phyloP scores from a whole-genome alignment of 768 basidiomycete species.

The Tricholoma hemisulphureum region DNA sequence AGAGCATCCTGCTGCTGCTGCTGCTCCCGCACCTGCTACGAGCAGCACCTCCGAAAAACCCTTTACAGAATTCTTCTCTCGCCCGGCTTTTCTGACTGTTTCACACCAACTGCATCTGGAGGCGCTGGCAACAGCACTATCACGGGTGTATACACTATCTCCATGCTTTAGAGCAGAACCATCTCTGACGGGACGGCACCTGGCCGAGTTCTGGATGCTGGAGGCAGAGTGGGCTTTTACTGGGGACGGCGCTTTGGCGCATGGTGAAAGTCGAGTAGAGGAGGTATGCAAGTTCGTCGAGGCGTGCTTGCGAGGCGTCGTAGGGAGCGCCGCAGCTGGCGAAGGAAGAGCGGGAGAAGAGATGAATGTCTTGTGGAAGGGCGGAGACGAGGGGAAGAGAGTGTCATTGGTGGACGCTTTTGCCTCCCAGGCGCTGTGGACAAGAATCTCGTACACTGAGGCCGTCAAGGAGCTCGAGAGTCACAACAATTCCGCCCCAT shows the following conservation, averaged over 20 bases:
- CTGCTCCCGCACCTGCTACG: conserved; percentile 11
- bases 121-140: conserved; percentile 71
- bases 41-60: conserved; percentile 6
- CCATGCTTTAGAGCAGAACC: conserved; percentile 95
- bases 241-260: neutral
- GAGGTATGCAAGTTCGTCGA: conserved; percentile 43
- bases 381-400: conserved; percentile 34
- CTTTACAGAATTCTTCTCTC: conserved; percentile 64
- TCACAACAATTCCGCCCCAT: conserved; percentile 21
- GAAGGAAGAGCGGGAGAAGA: conserved; percentile 23
- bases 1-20: conserved; percentile 24
- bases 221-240: conserved; percentile 83
- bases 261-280: conserved; percentile 30
- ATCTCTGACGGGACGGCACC: conserved; percentile 84
- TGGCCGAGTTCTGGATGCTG: conserved; percentile 99
- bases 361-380: conserved; percentile 41
- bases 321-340: conserved; percentile 14
- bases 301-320: conserved; percentile 29
- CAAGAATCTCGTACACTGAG: conserved; percentile 73
- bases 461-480: conserved; percentile 61
- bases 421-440: conserved; percentile 47
- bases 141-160: conserved; percentile 87
- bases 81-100: conserved; percentile 84
- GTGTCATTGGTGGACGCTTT: conserved; percentile 38
- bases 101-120: conserved; percentile 97